Conservation (phyloP, 2,329 filamentous ascomycete genomes). For the Hypoxylon sp. region DNA sequence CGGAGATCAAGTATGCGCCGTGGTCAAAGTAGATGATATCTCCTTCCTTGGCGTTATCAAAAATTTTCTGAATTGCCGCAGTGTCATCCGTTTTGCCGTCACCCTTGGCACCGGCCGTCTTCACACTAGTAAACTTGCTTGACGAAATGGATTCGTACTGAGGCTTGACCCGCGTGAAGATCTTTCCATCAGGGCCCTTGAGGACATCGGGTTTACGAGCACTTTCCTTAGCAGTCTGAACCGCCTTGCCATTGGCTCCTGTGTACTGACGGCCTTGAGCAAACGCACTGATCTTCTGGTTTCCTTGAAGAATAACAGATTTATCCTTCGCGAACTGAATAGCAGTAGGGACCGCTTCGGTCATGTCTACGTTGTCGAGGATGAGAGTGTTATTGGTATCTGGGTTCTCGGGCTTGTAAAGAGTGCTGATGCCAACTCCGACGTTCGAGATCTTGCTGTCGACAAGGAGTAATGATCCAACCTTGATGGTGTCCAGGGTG, state of each 20-base stretch:
- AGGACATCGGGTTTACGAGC: constrained; percentile 72
- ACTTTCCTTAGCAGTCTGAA: constrained; percentile 70
- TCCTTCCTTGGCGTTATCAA: constrained; percentile 74
- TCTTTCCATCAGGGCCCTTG: constrained; percentile 72
- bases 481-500: constrained; percentile 72
- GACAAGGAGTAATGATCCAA: constrained; percentile 85
- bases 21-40: constrained; percentile 81
- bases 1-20: constrained; percentile 77
- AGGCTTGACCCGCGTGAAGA: constrained; percentile 89
- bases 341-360: constrained; percentile 72
- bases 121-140: constrained; percentile 85
- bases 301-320: constrained; percentile 74
- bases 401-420: constrained; percentile 73
- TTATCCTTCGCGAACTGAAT: constrained; percentile 71
- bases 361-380: constrained; percentile 91
- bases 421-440: constrained; percentile 79
- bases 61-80: constrained; percentile 80
- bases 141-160: constrained; percentile 80
- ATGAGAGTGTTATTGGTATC: constrained; percentile 84
- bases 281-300: constrained; percentile 77
- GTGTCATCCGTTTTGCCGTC: constrained; percentile 92
- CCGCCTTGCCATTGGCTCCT: constrained; percentile 60
- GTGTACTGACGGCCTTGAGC: constrained; percentile 83
- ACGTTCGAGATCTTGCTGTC: constrained; percentile 86
- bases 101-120: constrained; percentile 84